Base-by-base conservation (phyloP, 768 basidiomycete genomes). In the Daedaleopsis nitida region DNA sequence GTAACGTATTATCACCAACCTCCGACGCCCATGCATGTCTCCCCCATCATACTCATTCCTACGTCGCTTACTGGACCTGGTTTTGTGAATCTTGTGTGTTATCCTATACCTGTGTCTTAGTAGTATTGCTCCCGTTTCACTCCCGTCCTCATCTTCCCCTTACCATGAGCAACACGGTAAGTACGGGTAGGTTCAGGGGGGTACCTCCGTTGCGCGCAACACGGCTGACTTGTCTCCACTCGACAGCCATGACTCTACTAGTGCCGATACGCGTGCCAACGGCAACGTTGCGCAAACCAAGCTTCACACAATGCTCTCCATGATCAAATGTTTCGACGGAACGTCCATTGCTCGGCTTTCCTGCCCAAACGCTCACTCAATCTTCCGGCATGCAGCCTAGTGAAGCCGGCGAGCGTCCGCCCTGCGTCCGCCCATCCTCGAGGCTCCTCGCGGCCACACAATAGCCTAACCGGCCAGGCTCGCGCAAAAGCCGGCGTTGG, bases 41-140 rank as follows among this genome's bases (percentile, higher is more conserved):
- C 58, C 54, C 32, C 3, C 43, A 48, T 17, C 50, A 44, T 19
- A n/a, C 42, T 13, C 38, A 24, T 49, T 14, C 48, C 21, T 47
- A 59, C 32, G 16, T 19, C 43, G 47, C 23, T 24, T 24, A 21
- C 23, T 21, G 21, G 21, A 24, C 47, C 47, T 11, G 47, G 23
- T 11, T 11, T 3, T 23, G 47, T 49, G 21, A 24, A n/a, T n/a
- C 24, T 24, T 51, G 38, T 52, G 53, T 60, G 53, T 60, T 38
- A 60, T 39, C 39, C n/a, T 60, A 55, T 60, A 60, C 59, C 59
- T 54, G 27, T 60, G 59, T 60, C 19, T 55, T 60, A 48, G 17
- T 42, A 60, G 37, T 34, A 38, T 39, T 23, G 10, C 32, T 19
- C 16, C 10, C 14, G 10, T n/a, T 12, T 9, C 10, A 32, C 9